These are phyloP conservation scores for Populus euphratica DNA, from an alignment of 345 rosid genomes.

Conservation along the genomic window DNA sequence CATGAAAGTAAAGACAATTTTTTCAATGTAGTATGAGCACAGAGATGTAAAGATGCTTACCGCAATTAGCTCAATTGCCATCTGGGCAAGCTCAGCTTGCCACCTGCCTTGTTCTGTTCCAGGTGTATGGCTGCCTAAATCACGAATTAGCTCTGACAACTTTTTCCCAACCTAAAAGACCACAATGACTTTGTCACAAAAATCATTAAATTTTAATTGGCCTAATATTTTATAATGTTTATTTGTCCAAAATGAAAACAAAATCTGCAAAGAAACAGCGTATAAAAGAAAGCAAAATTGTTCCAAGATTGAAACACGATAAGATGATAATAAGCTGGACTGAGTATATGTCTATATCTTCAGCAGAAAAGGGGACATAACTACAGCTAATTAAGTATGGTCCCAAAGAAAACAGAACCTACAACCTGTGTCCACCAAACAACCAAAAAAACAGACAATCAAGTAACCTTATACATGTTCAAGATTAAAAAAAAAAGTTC, in stretches of 20 bases:
- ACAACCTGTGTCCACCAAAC: neutral
- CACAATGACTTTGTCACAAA: constrained; percentile 8
- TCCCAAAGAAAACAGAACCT: no score
- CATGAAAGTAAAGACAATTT: neutral
- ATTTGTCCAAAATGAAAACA: neutral
- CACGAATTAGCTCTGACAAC: constrained; percentile 91
- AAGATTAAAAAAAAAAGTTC: neutral
- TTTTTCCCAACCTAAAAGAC: constrained; percentile 82
- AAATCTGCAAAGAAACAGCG: neutral
- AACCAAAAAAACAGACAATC: neutral
- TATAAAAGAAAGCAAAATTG: neutral
- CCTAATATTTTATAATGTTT: neutral
- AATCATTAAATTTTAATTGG: neutral
- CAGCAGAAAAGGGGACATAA: no score
- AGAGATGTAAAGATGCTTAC: constrained; percentile 38
- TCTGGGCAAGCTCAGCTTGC: constrained; percentile 93
- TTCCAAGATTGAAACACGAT: neutral
- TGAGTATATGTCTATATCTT: neutral
- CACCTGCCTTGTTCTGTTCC: constrained; percentile 89
- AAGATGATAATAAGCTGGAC: neutral
- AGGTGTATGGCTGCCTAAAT: constrained; percentile 69
- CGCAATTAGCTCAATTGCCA: constrained; percentile 91
- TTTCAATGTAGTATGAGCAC: neutral
- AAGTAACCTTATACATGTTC: neutral
- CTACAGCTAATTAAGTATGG: no score